Evolutionary conservation across 129 eudicot species (phyloP), one percentile per base, ranked within the genome.

Genomic region (Ambrosia artemisiifolia): DNA sequence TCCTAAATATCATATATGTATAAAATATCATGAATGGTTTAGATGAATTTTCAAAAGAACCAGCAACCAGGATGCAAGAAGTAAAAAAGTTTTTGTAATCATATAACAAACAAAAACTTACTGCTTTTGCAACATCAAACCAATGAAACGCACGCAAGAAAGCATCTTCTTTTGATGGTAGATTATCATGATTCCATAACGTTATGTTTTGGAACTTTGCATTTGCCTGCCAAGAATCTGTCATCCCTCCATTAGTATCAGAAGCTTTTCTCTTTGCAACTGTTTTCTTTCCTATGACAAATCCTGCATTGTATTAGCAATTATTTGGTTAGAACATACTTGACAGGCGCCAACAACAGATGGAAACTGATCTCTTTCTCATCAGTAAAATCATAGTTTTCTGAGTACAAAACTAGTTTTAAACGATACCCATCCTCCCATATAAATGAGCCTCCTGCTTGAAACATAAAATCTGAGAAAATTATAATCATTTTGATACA

Each of bases 141-240:
- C 85, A 90, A 70, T 95, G 99, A 83, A 95, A 88, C 36, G 85
- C 69, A 8, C 99, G 99, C 81, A 86, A 61, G 78, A 79, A 95
- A 50, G 96, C 80, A 78, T 94, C 97, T 73, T 95, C 96, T 74
- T 90, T 82, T n/a, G 97, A 95, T 6, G 99, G 99, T 75, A 85
- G 83, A 68, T 59, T 81, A 40, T 95, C 99, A 75, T 95, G 97
- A 79, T 95, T 95, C 99, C 99, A 95, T 3, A 86, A 62, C 14
- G 96, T 88, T 60, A 95, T 67, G 59, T 84, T 78, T 67, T 85
- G 76, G 68, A 85, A 90, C 71, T 85, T 85, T 30, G 96, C 97
- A 20, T 77, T 79, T 66, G 53, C 66, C 88, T 88, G 75, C 99
- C 99, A 95, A 65, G 71, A 68, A 59, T 76, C 72, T 10, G 83